These are phyloP conservation scores for Canavalia ensiformis DNA, from an alignment of 306 rosid species.

Conservation along the genomic window DNA sequence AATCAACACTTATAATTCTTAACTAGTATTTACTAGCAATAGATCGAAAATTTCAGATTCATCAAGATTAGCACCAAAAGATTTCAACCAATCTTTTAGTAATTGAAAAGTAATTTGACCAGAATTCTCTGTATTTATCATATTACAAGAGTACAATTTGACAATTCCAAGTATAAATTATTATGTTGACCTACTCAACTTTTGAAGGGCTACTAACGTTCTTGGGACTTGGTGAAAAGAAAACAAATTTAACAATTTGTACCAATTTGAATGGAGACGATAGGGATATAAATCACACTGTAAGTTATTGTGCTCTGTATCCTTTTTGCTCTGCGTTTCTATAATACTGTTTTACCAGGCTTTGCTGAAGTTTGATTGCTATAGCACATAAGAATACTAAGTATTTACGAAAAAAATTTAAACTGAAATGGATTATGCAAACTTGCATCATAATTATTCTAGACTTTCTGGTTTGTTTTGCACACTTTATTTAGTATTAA, in stretches of 20 bases:
- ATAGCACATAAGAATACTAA: neutral
- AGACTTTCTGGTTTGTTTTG: neutral
- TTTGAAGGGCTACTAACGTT: conserved; percentile 30
- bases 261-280: conserved; percentile 68
- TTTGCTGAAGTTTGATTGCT: conserved; percentile 22
- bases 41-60: no score
- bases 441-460: neutral
- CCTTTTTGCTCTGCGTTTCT: conserved; percentile 22
- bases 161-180: no score
- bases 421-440: neutral
- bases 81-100: no score
- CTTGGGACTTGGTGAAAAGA: conserved; percentile 68
- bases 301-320: conserved; percentile 59
- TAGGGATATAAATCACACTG: conserved; percentile 65
- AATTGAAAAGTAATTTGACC: no score
- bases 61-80: no score
- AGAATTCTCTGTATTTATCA: no score
- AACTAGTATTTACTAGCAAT: no score
- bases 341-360: neutral
- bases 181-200: no score
- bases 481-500: conserved; percentile 28
- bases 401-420: neutral
- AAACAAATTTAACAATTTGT: conserved; percentile 60
- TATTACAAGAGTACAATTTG: no score
- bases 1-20: no score